These are phyloP conservation scores for Saturnispora ahearnii DNA, from an alignment of 805 yeast species.

Conservation along the genomic window DNA sequence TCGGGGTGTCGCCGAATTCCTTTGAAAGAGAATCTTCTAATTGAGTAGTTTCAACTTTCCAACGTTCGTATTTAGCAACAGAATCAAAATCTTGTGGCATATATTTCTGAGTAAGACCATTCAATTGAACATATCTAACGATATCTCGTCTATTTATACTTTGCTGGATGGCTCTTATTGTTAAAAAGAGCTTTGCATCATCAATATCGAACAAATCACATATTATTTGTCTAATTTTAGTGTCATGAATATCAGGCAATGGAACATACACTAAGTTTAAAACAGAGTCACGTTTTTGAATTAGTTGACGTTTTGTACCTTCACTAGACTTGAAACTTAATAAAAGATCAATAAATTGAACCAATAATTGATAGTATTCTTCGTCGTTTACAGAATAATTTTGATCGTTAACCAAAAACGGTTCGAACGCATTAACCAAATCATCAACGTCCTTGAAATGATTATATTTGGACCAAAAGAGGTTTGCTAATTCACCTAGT, in stretches of 20 bases:
- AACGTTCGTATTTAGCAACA: conserved; percentile 10
- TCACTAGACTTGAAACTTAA: conserved; percentile 12
- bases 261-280: conserved; percentile 10
- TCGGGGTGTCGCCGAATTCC: not conserved
- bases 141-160: conserved; percentile 7
- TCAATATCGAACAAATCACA: conserved; percentile 9
- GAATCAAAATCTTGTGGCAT: conserved; percentile 13
- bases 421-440: not conserved
- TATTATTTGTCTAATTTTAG: conserved; percentile 8
- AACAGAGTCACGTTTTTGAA: conserved; percentile 7
- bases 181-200: not conserved
- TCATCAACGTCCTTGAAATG: not conserved
- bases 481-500: not conserved
- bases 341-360: conserved; percentile 16
- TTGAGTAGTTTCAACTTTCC: conserved; percentile 12
- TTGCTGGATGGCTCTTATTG: conserved; percentile 3
- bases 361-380: not conserved
- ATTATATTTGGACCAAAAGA: not conserved
- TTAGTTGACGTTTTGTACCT: conserved; percentile 4
- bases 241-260: conserved; percentile 14
- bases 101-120: conserved; percentile 7
- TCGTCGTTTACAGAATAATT: conserved; percentile 2
- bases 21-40: conserved; percentile 9
- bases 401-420: not conserved
- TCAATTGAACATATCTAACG: conserved; percentile 1